A percentile compares a stretch with the other conserved stretches of the same genome.
Conservation (phyloP, 805 yeast genomes). For the Brettanomyces custersianus region DNA sequence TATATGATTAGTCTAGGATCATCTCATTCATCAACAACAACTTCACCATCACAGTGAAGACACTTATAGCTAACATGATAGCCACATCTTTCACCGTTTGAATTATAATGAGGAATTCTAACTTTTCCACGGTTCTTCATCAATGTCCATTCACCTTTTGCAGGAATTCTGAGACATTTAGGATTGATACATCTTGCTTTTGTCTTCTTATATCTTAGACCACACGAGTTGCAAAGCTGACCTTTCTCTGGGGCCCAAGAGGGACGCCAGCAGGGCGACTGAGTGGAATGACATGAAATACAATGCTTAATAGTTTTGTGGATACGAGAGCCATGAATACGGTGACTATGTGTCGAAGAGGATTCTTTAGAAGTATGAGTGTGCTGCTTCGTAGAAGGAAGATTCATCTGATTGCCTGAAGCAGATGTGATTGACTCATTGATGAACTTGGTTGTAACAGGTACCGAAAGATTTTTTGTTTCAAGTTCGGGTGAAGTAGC, state of each 20-base stretch:
- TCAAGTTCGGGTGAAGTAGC: neutral
- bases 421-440: constrained; percentile 2
- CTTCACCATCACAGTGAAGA: constrained; percentile 49
- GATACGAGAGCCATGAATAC: constrained; percentile 1
- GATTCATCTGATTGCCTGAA: no score
- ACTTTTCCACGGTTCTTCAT: constrained; percentile 66
- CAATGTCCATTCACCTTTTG: constrained; percentile 89
- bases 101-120: constrained; percentile 12
- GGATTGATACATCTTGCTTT: constrained; percentile 79
- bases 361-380: no score
- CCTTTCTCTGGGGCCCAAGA: constrained; percentile 88
- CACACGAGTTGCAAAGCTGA: constrained; percentile 96
- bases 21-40: constrained; percentile 30
- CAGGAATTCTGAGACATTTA: constrained; percentile 80
- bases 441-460: constrained; percentile 2
- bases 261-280: constrained; percentile 98
- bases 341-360: constrained; percentile 3
- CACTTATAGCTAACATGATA: constrained; percentile 35
- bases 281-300: constrained; percentile 82
- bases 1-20: no score
- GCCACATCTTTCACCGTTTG: constrained; percentile 5
- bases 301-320: constrained; percentile 44
- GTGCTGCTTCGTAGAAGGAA: no score
- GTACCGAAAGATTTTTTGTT: neutral
- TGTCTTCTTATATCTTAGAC: constrained; percentile 88